Conservation (phyloP, 1,284 basidiomycete genomes). For the Ceratorhiza oryzae-sativae region DNA sequence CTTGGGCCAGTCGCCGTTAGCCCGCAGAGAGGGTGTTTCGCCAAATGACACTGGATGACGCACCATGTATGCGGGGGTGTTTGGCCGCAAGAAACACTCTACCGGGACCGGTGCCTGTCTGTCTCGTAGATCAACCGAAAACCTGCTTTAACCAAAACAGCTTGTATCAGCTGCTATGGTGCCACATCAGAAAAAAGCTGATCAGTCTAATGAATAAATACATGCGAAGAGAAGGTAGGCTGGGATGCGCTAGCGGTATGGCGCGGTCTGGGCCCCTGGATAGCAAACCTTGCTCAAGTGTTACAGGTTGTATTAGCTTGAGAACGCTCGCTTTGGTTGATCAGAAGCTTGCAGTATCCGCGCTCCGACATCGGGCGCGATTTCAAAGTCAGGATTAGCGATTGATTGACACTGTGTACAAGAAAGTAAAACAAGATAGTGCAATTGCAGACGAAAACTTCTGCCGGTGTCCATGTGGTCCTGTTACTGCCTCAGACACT, state of each 20-base stretch:
- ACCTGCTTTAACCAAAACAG: neutral
- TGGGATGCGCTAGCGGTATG: neutral
- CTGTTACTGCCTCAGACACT: constrained; percentile 13
- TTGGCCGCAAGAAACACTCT: neutral
- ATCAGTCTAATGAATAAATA: constrained; percentile 5
- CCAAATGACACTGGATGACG: neutral
- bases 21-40: neutral
- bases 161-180: neutral
- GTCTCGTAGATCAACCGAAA: neutral
- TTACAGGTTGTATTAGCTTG: constrained; percentile 5
- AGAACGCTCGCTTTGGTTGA: neutral
- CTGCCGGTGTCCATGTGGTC: constrained; percentile 35
- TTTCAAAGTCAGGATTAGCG: constrained; percentile 31
- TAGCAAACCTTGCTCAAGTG: neutral
- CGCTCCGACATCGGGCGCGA: constrained; percentile 21
- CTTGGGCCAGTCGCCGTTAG: neutral
- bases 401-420: constrained; percentile 11
- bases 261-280: neutral
- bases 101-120: neutral
- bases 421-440: constrained; percentile 32
- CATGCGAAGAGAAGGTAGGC: neutral
- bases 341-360: neutral
- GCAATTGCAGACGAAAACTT: constrained; percentile 36
- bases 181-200: constrained; percentile 13
- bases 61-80: neutral